These are phyloP conservation scores for Alternaria triticimaculans DNA, from an alignment of 2,329 filamentous ascomycete genomes.

Conservation along the genomic window DNA sequence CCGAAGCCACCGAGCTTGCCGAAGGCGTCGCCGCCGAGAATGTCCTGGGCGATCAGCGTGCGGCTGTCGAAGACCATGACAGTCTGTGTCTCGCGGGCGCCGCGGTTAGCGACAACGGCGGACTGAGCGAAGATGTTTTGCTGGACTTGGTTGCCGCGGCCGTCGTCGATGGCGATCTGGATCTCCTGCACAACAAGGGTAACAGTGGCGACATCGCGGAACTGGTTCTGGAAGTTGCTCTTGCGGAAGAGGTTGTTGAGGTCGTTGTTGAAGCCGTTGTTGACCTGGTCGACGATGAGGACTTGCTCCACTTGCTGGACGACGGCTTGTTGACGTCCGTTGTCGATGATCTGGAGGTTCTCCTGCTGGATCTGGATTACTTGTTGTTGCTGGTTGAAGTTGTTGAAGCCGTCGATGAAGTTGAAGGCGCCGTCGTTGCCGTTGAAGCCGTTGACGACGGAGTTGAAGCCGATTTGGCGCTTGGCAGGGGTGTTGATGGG, in stretches of 20 bases:
- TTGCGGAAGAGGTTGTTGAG: slow-evolving; percentile 44
- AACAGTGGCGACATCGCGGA: slow-evolving; percentile 29
- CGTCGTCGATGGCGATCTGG: slow-evolving; percentile 35
- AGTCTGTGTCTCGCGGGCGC: slow-evolving; percentile 27
- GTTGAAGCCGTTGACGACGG: slow-evolving; percentile 25
- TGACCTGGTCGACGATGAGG: slow-evolving; percentile 37
- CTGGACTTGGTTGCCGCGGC: slow-evolving; percentile 29
- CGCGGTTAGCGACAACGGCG: slow-evolving; percentile 39
- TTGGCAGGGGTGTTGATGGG: slow-evolving; percentile 31
- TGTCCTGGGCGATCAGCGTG: slow-evolving; percentile 34
- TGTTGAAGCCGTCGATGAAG: slow-evolving; percentile 41
- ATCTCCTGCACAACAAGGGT: slow-evolving; percentile 43
- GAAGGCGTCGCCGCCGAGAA: slow-evolving; percentile 30
- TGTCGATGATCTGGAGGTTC: slow-evolving; percentile 35
- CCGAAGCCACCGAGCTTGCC: slow-evolving; percentile 13
- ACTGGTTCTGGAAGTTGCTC: slow-evolving; percentile 30
- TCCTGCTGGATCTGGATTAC: slow-evolving; percentile 39
- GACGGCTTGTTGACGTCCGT: slow-evolving; percentile 30
- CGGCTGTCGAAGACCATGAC: slow-evolving; percentile 40
- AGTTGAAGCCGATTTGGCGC: slow-evolving; percentile 21
- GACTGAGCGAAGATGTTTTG: slow-evolving; percentile 39
- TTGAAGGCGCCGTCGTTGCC: slow-evolving; percentile 33
- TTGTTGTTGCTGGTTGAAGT: slow-evolving; percentile 40
- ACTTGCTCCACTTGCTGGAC: slow-evolving; percentile 39
- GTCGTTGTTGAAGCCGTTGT: slow-evolving; percentile 38